Evolutionary conservation across 2,329 filamentous ascomycete genomes (phyloP).

Genomic region (Hortaea werneckii): DNA sequence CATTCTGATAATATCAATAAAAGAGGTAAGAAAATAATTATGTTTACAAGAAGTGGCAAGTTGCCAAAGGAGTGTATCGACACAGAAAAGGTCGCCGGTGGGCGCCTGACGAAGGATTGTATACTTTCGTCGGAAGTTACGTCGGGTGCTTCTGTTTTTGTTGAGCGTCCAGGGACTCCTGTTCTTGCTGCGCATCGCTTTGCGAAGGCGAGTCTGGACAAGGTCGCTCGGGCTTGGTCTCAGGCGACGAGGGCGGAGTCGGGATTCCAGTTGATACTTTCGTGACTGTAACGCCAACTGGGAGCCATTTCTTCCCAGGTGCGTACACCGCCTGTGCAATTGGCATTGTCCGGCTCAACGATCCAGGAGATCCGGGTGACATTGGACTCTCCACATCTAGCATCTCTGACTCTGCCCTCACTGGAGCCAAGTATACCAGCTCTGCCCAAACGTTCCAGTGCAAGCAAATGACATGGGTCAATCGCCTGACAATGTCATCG

Average conservation of each 20-base stretch:
- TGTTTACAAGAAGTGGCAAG: too few relatives aligned
- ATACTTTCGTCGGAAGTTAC: too few relatives aligned
- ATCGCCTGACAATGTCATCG: conserved; percentile 59
- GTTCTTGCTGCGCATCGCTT: not conserved
- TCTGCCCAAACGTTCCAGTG: conserved; percentile 86
- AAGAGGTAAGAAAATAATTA: too few relatives aligned
- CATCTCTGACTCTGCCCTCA: conserved; percentile 5
- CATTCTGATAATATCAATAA: too few relatives aligned
- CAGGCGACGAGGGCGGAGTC: conserved; percentile 7
- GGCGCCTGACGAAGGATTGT: too few relatives aligned
- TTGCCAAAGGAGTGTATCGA: too few relatives aligned
- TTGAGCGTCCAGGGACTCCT: not conserved
- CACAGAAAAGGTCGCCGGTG: too few relatives aligned
- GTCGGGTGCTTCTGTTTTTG: too few relatives aligned
- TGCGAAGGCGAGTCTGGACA: not conserved
- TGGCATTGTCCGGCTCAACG: conserved; percentile 15
- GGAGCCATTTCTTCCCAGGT: conserved; percentile 20
- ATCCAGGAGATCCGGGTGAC: conserved; percentile 1
- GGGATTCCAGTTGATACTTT: conserved; percentile 16
- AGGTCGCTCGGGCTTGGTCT: not conserved
- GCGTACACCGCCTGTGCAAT: conserved; percentile 20
- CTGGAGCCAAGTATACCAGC: conserved; percentile 50
- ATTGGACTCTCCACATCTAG: not conserved
- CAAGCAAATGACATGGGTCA: conserved; percentile 73
- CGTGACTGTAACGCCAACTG: conserved; percentile 18